Evolutionary conservation across 352 stramenopile genomes (phyloP), one percentile per base, ranked within the genome.

Genomic region (Globisporangium nagaii): DNA sequence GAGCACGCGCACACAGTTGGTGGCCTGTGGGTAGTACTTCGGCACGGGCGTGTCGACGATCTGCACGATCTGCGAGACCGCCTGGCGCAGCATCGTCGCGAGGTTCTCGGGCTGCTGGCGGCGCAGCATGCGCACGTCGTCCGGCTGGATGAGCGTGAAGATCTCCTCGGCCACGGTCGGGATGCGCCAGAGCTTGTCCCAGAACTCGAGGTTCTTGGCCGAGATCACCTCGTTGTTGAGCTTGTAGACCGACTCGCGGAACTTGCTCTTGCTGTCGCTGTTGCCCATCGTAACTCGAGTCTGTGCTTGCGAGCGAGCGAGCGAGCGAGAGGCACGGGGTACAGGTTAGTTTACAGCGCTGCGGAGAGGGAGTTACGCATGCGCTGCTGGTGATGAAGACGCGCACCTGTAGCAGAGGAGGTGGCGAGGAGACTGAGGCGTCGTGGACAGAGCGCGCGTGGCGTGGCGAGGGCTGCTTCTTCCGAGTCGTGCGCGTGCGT

Each of bases 231-330:
- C 82, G 42, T 95, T 93, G 68, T 89, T 93, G 63, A 95, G 79
- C 77, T 95, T 95, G 73, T 95, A 93, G 46, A 95, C 84, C 68
- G 77, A 91, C 78, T 95, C 84, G 66, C 83, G 82, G 70, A 95
- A 95, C 78, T 93, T 95, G 73, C 80, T 92, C 76, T 93, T 95
- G 66, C 82, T 93, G 66, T 95, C 83, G 69, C 80, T 92, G 66
- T 93, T 93, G 52, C 84, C 84, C 84, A 95, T 95, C 45, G 6
- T 50, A 4, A 4, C 9, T 52, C 19, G 25, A 13, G 32, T 48
- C 27, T 3, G 24, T 17, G n/a, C n/a, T n/a, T n/a, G n/a, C n/a
- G n/a, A n/a, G n/a, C n/a, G n/a, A n/a, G n/a, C n/a, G n/a, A n/a
- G n/a, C n/a, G n/a, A n/a, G n/a, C n/a, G n/a, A n/a, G n/a, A n/a